Evolutionary conservation across 768 basidiomycete species (phyloP).

Genomic region (Kwoniella europaea): DNA sequence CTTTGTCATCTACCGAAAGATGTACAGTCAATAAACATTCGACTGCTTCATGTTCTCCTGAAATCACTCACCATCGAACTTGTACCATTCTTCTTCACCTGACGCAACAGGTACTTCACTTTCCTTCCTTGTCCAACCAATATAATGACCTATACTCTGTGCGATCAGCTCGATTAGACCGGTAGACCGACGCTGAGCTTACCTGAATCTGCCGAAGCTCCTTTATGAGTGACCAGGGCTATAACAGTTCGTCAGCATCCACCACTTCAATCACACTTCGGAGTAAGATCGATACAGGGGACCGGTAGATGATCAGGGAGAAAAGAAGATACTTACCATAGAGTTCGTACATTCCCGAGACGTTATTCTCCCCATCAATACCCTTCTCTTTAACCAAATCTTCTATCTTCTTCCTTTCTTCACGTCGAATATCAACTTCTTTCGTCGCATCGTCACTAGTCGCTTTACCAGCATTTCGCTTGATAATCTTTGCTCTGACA

Average conservation of each 20-base stretch:
- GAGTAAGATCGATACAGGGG: not conserved
- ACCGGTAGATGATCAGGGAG: too few relatives aligned
- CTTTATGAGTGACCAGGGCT: conserved; percentile 97
- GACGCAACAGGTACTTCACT: conserved; percentile 66
- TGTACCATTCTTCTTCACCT: conserved; percentile 73
- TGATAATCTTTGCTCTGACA: conserved; percentile 79
- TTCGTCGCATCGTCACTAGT: conserved; percentile 22
- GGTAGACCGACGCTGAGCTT: conserved; percentile 10
- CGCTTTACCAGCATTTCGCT: conserved; percentile 50
- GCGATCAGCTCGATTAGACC: not conserved
- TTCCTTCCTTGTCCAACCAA: conserved; percentile 83
- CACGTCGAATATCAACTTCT: conserved; percentile 61
- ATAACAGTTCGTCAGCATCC: not conserved
- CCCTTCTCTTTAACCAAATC: conserved; percentile 64
- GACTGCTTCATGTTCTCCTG: not conserved
- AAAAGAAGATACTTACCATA: conserved; percentile 67
- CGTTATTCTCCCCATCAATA: conserved; percentile 68
- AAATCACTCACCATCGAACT: conserved; percentile 72
- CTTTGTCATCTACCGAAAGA: conserved; percentile 70
- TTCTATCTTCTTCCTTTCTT: conserved; percentile 65
- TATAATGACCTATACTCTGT: conserved; percentile 69
- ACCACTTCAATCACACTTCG: not conserved
- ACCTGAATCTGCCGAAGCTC: conserved; percentile 89
- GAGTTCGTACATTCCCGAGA: conserved; percentile 85
- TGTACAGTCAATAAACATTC: conserved; percentile 1